Evolutionary conservation across 2,329 filamentous ascomycete species (phyloP).

Genomic region (Mycosphaerella sp.): DNA sequence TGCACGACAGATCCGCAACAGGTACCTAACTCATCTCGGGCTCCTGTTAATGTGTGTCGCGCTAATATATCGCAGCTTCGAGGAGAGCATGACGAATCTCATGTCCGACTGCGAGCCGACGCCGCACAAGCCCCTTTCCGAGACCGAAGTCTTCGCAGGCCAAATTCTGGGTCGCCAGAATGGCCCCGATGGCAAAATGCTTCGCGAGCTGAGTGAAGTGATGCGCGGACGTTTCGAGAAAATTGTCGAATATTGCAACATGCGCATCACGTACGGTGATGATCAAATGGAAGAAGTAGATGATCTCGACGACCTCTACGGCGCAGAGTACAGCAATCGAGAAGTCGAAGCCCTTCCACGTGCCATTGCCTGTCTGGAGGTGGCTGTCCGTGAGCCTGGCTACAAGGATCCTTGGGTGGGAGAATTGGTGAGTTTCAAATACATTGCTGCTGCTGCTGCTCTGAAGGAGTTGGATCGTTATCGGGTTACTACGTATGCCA

Average conservation of each 20-base stretch:
- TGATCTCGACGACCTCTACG: conserved; percentile 25
- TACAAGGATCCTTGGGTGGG: conserved; percentile 30
- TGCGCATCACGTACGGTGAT: conserved; percentile 41
- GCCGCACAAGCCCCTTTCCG: conserved; percentile 40
- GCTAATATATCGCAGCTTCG: conserved; percentile 39
- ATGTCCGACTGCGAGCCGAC: conserved; percentile 43
- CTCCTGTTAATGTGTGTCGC: neutral
- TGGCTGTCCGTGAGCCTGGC: conserved; percentile 36
- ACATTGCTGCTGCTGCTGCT: conserved; percentile 46
- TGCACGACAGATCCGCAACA: conserved; percentile 39
- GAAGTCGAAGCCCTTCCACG: conserved; percentile 42
- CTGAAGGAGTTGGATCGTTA: conserved; percentile 45
- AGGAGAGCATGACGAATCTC: conserved; percentile 45
- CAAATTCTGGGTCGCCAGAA: conserved; percentile 49
- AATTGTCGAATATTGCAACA: conserved; percentile 38
- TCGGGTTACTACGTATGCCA: conserved; percentile 18
- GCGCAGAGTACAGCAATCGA: conserved; percentile 23
- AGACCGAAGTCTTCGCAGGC: conserved; percentile 53
- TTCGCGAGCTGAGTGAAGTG: conserved; percentile 33
- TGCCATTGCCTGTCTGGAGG: conserved; percentile 46
- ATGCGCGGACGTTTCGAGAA: conserved; percentile 39
- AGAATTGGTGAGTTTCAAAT: conserved; percentile 46
- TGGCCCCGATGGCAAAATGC: conserved; percentile 28
- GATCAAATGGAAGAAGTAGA: conserved; percentile 24
- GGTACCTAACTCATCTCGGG: conserved; percentile 36